Evolutionary conservation across 805 yeast species (phyloP), one percentile per base, ranked within the genome.

Genomic region (Saturnispora ahearnii): DNA sequence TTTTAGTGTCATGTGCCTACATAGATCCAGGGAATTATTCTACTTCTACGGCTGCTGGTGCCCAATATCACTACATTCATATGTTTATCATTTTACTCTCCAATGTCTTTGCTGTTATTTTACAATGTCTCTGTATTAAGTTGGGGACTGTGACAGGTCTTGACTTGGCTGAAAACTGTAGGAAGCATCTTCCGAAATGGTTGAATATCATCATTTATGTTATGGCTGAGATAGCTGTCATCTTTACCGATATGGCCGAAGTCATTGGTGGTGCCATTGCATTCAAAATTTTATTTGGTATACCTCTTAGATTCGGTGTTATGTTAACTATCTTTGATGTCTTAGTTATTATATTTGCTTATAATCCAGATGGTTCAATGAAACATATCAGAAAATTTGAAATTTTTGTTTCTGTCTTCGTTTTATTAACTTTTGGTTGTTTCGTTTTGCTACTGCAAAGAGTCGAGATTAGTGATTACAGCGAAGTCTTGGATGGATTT

Each of bases 1-100:
- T 89, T 38, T 76, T 88, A 79, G 88, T 89, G 24, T 77, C 89
- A 30, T 96, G 90, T 48, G 93, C 96, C 2, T 90, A 89, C 61
- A 85, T 89, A 74, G 97, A 89, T 62, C 96, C 96, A 1, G 97
- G 97, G 41, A 89, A 89, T 65, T 89, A 87, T 66, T 79, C 95
- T 41, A 86, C 96, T 0, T 88, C 93, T 13, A 95, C 89, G 1
- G 77, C 87, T 13, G 87, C 95, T 0, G 97, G 96, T 46, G 90
- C 96, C 2, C 74, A 79, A 49, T 85, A 81, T 59, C 77, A 81
- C 61, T 89, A 82, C 65, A 77, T 83, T 51, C 75, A 88, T 47
- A 71, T 89, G 46, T 85, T 87, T 64, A 74, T 84, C 30, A 76
- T 88, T 3, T 71, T 88, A 46, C 59, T 88, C 51, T 83, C 95